Conservation (phyloP, 768 basidiomycete genomes). For the Tephrocybe sp. region DNA sequence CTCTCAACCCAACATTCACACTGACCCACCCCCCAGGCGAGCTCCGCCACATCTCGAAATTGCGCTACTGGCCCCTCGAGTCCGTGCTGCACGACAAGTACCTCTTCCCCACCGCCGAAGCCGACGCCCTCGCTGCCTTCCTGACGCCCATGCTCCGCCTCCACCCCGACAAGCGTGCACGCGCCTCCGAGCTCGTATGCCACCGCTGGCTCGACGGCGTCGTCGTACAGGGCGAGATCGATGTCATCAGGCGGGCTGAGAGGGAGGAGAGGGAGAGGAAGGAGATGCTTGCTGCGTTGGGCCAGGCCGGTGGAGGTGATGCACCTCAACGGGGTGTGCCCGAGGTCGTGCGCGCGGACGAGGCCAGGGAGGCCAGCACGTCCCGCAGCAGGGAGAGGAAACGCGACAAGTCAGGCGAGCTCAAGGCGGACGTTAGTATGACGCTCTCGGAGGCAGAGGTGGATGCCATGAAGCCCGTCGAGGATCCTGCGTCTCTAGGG, state of each 20-base stretch:
- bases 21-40: slow-evolving; percentile 46
- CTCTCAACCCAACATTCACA: neutral
- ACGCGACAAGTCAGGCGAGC: slow-evolving; percentile 8
- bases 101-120: slow-evolving; percentile 81
- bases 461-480: no score
- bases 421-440: slow-evolving; percentile 35
- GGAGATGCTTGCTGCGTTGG: slow-evolving; percentile 28
- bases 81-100: slow-evolving; percentile 93
- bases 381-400: slow-evolving; percentile 13
- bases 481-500: no score
- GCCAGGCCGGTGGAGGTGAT: slow-evolving; percentile 16
- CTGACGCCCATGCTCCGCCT: slow-evolving; percentile 88
- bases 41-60: slow-evolving; percentile 90
- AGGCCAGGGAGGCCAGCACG: neutral
- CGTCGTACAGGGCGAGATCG: slow-evolving; percentile 88
- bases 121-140: slow-evolving; percentile 80
- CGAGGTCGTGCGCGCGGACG: neutral
- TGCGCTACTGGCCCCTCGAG: slow-evolving; percentile 88
- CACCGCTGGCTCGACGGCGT: slow-evolving; percentile 88
- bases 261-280: slow-evolving; percentile 43
- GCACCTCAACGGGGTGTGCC: neutral
- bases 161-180: slow-evolving; percentile 85
- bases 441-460: slow-evolving; percentile 48
- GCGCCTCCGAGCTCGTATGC: slow-evolving; percentile 80
- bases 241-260: slow-evolving; percentile 69